Percentiles rank a stretch among this genome's conserved stretches.
Evolutionary conservation across 2,329 filamentous ascomycete species (phyloP).

Genomic region (Byssoonygena ceratinophila): DNA sequence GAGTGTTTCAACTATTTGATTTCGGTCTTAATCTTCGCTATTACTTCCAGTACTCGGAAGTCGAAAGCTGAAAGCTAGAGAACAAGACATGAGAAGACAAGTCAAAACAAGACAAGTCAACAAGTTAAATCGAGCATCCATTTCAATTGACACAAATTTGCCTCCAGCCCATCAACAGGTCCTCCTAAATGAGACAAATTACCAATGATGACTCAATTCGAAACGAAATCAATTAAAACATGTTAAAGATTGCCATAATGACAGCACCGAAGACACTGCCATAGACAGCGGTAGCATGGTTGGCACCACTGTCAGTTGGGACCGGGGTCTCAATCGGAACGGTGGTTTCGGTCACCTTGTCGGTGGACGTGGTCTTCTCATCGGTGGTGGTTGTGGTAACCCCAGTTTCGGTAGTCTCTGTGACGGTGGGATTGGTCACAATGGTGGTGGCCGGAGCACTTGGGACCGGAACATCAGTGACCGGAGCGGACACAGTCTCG

Average conservation of each 20-base stretch:
- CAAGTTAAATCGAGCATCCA: conserved; percentile 1
- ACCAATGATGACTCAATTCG: too few species aligned
- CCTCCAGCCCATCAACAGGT: neutral
- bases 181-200: neutral
- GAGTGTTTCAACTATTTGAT: neutral
- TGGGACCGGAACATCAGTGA: neutral
- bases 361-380: neutral
- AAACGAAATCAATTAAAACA: conserved; percentile 6
- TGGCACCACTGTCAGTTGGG: conserved; percentile 8
- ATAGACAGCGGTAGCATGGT: neutral
- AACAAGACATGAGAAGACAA: too few species aligned
- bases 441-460: neutral
- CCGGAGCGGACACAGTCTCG: neutral
- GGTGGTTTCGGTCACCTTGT: neutral
- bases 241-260: conserved; percentile 6
- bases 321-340: neutral
- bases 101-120: too few species aligned
- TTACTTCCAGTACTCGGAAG: neutral
- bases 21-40: neutral
- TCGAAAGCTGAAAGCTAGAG: too few species aligned
- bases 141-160: neutral
- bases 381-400: neutral
- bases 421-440: neutral
- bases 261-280: neutral
- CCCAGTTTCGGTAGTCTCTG: neutral